Base-by-base conservation (phyloP, 202 grass and related monocot genomes). In the Cymbopogon flexuosus region DNA sequence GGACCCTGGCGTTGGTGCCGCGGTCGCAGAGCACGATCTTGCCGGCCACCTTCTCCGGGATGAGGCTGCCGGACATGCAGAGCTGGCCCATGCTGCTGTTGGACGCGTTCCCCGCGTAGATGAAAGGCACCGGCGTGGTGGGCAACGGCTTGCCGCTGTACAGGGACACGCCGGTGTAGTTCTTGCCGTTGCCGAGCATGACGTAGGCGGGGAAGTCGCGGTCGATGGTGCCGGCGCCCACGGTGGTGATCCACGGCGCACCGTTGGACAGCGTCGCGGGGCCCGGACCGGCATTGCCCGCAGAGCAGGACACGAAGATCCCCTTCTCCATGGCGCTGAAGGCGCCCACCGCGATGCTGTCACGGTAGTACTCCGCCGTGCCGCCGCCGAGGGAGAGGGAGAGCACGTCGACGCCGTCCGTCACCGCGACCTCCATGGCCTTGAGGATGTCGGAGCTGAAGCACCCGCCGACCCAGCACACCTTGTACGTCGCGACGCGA, bases 181-280 rank as follows among this genome's bases (percentile, higher is more conserved):
- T 98, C 65, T 90, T 86, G 68, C 90, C 88, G 62, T 91, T 88
- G 37, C 92, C 92, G 62, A 98, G 87, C 43, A 45, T 29, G 24
- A 93, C 77, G 36, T 86, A 40, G 62, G 96, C 84, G n/a, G 96
- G 96, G 81, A 98, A 98, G 76, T 95, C 90, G 36, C 92, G 96
- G 79, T 98, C 96, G 42, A 98, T 77, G 1, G 96, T 98, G 0
- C 92, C 92, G 0, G 95, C 92, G 41, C 95, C 95, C 0, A 98
- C 90, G 59, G 95, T 98, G 67, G 90, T 95, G 87, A 98, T 93
- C 96, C 96, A 98, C 18, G 96, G 96, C 62, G 96, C 96, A n/a
- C 81, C 79, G 77, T 98, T 98, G 5, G 92, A 87, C 57, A 98
- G 88, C 37, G 90, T 88, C 22, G 86, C 93, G 0, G 84, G 31